phyloP scores from a whole-genome alignment of 345 rosid genomes.

The Kernera saxatilis region DNA sequence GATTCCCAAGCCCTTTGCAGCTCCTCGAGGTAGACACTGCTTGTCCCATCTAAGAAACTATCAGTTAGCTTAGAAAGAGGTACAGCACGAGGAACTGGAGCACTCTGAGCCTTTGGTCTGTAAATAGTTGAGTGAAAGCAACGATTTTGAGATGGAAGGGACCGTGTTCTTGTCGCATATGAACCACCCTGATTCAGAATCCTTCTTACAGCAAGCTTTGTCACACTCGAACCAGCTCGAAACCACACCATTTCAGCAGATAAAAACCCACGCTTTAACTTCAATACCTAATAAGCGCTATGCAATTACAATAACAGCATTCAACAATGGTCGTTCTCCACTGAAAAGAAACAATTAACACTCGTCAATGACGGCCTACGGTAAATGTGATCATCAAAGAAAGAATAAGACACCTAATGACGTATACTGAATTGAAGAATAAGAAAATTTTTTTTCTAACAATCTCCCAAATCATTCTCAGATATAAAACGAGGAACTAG shows the following conservation, averaged over 20 bases:
- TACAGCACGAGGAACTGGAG: constrained; percentile 69
- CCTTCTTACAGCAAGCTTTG: constrained; percentile 62
- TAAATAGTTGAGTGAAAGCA: constrained; percentile 45
- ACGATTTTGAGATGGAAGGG: constrained; percentile 41
- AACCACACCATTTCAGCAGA: constrained; percentile 60
- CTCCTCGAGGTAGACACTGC: constrained; percentile 82
- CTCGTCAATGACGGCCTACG: neutral
- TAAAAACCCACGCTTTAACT: neutral
- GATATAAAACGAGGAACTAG: neutral
- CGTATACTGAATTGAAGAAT: neutral
- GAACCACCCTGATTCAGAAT: constrained; percentile 53
- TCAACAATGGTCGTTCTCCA: constrained; percentile 1
- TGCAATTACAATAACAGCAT: constrained; percentile 1
- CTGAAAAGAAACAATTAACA: constrained; percentile 4
- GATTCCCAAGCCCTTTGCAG: constrained; percentile 77
- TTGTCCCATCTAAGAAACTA: constrained; percentile 71
- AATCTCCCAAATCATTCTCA: neutral
- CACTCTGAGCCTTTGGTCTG: constrained; percentile 52
- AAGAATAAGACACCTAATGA: neutral
- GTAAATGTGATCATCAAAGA: neutral
- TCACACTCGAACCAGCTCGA: constrained; percentile 56
- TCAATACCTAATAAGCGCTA: neutral
- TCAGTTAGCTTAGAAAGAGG: constrained; percentile 80
- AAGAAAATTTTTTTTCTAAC: neutral
- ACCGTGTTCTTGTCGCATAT: constrained; percentile 41